Evolutionary conservation across 495 filamentous ascomycete species (phyloP).

Genomic region (Thermochaetoides thermophila): DNA sequence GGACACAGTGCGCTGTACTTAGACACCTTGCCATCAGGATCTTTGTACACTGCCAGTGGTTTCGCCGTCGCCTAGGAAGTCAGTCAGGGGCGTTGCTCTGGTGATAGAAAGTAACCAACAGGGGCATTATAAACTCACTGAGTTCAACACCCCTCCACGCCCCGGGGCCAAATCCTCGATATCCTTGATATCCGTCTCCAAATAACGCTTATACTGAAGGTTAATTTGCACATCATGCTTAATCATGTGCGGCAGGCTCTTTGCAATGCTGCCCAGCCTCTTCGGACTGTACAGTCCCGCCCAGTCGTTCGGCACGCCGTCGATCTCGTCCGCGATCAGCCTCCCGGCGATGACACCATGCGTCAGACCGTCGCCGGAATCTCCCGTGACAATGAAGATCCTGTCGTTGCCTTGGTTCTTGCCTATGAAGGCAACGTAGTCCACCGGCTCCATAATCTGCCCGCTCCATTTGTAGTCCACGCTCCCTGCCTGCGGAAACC

Average conservation of each 20-base stretch:
- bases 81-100: background rate
- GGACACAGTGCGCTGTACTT: slow-evolving; percentile 41
- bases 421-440: slow-evolving; percentile 42
- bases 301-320: slow-evolving; percentile 34
- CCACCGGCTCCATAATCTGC: slow-evolving; percentile 42
- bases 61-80: slow-evolving; percentile 11
- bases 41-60: slow-evolving; percentile 42
- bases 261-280: slow-evolving; percentile 19
- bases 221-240: slow-evolving; percentile 39
- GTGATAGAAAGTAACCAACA: background rate
- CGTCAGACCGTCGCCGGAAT: slow-evolving; percentile 45
- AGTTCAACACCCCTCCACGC: slow-evolving; percentile 37
- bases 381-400: slow-evolving; percentile 41
- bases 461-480: slow-evolving; percentile 43
- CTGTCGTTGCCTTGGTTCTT: slow-evolving; percentile 35
- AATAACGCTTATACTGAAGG: slow-evolving; percentile 38
- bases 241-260: slow-evolving; percentile 24
- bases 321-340: slow-evolving; percentile 40
- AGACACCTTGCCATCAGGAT: slow-evolving; percentile 34
- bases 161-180: slow-evolving; percentile 39
- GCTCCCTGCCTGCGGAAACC: slow-evolving; percentile 34
- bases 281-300: slow-evolving; percentile 33
- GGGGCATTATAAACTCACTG: slow-evolving; percentile 13
- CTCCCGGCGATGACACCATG: slow-evolving; percentile 38
- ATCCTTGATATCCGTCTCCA: slow-evolving; percentile 39